Base-by-base conservation (phyloP, 176 grass and related monocot species). In the Stipa capillata region DNA sequence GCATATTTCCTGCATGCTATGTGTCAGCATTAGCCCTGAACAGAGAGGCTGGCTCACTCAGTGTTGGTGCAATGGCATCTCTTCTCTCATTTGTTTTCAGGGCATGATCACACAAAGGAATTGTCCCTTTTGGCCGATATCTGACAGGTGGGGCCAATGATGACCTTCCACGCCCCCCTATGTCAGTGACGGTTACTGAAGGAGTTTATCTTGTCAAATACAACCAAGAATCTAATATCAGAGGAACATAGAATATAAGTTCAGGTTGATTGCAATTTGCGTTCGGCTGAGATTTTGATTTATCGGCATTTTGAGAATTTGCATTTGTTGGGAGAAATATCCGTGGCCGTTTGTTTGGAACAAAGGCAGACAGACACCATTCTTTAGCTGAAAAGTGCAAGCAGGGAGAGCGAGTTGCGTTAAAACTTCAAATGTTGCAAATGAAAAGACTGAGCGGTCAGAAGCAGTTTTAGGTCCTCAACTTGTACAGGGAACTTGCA, bases 401-500 rank as follows among this genome's bases (percentile, higher is more conserved):
- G 43, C 24, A 82, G 69, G 53, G 29, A 33, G 37, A 50, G 44
- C 12, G 31, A 17, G 20, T 71, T 35, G 39, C 71, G 58, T 36
- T 45, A n/a, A n/a, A n/a, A n/a, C n/a, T n/a, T n/a, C 34, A 53
- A 29, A 43, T 76, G 61, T 31, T 49, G 58, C 73, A 63, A 42
- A 78, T 54, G 36, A 56, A 17, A 55, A 54, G 41, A 44, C 23
- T 59, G 70, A 74, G 58, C 24, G 62, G 61, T 54, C 82, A 47
- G 52, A 23, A 61, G 76, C 76, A 32, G 62, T 61, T 45, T 41
- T 14, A 58, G 52, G 21, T 48, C 8, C 39, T 28, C 87, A 80
- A 85, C 53, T 81, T 85, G 82, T 13, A 36, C 57, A 79, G 28
- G 2, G 58, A 40, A 69, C 41, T 2, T 9, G 16, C 59, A 62